Base-by-base conservation (phyloP, 164 flowering plant species). In the Berberis thunbergii region DNA sequence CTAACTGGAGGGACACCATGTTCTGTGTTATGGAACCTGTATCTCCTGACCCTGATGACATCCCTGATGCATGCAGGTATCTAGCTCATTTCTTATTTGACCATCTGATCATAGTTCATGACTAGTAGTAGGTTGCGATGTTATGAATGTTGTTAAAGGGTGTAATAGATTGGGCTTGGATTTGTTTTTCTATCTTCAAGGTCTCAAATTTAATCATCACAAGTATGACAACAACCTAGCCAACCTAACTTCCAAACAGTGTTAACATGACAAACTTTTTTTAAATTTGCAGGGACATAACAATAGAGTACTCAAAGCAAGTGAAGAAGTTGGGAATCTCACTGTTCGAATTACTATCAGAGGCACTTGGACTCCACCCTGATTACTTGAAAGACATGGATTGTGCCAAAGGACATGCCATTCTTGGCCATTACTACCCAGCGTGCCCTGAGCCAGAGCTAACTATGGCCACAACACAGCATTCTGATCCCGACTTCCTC, bases 1-100 rank as follows among this genome's bases (percentile, higher is more conserved):
- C 62, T 2, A 59, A 59, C 7, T 59, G 62, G 62, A 59, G 62
- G 49, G 62, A 59, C 49, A 59, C 62, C 2, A n/a, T 59, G 62
- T 41, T 26, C 2, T 59, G 44, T 4, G 6, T 12, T 7, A 59
- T 59, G 62, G 39, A 39, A 7, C 49, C 62, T 59, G 43, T 12
- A 5, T 49, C 62, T 12, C 62, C 45, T n/a, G 9, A 9, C 5
- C 62, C 62, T 5, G 48, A 43, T 43, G 49, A 59, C 7, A 43
- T 59, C 6, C 62, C 62, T 1, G 40, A 43, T 26, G 62, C 62
- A 11, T 59, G 62, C 49, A 59, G 61, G 61, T 59, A 59, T 44
- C 26, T 26, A 26, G 26, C 26, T 26, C 26, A 26, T 26, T 26
- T 26, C 26, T 26, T 26, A 26, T 26, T 26, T 26, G 26, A 26